Evolutionary conservation across 2,329 filamentous ascomycete species (phyloP).

Genomic region (Alternaria novae-zelandiae): DNA sequence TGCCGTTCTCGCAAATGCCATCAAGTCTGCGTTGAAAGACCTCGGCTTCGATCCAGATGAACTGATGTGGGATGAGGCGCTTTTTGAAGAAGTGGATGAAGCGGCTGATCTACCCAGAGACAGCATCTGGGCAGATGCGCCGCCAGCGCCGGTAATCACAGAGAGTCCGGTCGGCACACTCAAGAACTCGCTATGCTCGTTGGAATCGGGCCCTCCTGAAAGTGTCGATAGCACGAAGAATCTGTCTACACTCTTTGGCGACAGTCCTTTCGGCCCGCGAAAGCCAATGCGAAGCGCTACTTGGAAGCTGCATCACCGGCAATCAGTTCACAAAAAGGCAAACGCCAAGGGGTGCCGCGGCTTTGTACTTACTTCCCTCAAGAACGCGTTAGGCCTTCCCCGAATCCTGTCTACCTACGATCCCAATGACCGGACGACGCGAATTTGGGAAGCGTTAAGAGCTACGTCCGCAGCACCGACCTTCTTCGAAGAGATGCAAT

Average conservation of each 20-base stretch:
- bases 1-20: constrained; percentile 43
- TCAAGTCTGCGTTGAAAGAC: constrained; percentile 43
- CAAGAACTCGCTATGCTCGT: constrained; percentile 20
- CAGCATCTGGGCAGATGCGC: constrained; percentile 46
- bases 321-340: constrained; percentile 44
- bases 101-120: constrained; percentile 28
- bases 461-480: constrained; percentile 59
- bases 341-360: constrained; percentile 45
- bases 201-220: constrained; percentile 13
- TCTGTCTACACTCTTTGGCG: constrained; percentile 13
- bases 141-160: constrained; percentile 26
- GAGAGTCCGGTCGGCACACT: constrained; percentile 36
- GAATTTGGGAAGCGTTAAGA: constrained; percentile 59
- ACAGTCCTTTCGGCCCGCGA: constrained; percentile 24
- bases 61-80: constrained; percentile 50
- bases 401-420: constrained; percentile 48
- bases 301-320: constrained; percentile 43
- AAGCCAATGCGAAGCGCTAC: constrained; percentile 28
- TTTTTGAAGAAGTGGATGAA: constrained; percentile 47
- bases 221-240: neutral
- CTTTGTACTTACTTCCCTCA: constrained; percentile 48
- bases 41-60: constrained; percentile 45
- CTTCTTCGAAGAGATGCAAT: constrained; percentile 61
- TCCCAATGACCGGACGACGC: constrained; percentile 47
- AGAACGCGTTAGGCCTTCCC: constrained; percentile 48